A percentile compares a stretch with the other conserved stretches of the same genome.
Evolutionary conservation across 352 stramenopile species (phyloP).

Genomic region (Globisporangium nodosum): DNA sequence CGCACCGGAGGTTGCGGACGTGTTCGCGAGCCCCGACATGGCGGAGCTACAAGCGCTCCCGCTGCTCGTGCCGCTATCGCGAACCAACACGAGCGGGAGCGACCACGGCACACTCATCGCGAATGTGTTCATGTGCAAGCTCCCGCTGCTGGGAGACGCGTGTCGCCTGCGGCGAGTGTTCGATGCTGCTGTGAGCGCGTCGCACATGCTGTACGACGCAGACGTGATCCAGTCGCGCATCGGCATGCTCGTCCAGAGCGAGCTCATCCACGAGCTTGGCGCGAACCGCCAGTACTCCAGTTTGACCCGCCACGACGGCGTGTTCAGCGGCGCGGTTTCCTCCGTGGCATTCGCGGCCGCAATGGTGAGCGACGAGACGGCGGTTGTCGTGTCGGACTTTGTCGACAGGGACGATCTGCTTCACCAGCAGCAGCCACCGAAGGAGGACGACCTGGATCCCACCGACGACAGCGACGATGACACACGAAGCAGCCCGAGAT

Average conservation of each 20-base stretch:
- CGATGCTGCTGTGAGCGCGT: conserved; percentile 14
- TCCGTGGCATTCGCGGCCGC: conserved; percentile 32
- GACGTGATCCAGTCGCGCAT: conserved; percentile 21
- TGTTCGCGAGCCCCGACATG: conserved; percentile 25
- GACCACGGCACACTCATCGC: conserved; percentile 34
- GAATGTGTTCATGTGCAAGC: conserved; percentile 53
- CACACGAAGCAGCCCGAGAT: conserved; percentile 3
- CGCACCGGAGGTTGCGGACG: conserved; percentile 25
- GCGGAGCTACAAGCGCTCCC: conserved; percentile 21
- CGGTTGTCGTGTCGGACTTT: conserved; percentile 34
- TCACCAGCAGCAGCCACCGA: no score
- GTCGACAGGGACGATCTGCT: conserved; percentile 38
- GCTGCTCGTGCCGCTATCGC: conserved; percentile 32
- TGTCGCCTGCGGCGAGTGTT: conserved; percentile 28
- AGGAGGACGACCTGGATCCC: not conserved
- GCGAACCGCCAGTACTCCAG: conserved; percentile 28
- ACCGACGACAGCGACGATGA: conserved; percentile 1
- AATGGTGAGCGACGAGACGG: conserved; percentile 33
- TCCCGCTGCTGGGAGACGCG: conserved; percentile 9
- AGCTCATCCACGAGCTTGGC: conserved; percentile 28
- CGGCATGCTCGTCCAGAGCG: conserved; percentile 25
- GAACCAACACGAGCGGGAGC: conserved; percentile 22
- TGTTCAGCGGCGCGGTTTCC: conserved; percentile 28
- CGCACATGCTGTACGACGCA: not conserved
- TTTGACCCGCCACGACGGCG: conserved; percentile 30